A percentile compares a stretch with the other conserved stretches of the same genome.
phyloP scores from a whole-genome alignment of 139 green algal species.

The Closterium sp. region DNA sequence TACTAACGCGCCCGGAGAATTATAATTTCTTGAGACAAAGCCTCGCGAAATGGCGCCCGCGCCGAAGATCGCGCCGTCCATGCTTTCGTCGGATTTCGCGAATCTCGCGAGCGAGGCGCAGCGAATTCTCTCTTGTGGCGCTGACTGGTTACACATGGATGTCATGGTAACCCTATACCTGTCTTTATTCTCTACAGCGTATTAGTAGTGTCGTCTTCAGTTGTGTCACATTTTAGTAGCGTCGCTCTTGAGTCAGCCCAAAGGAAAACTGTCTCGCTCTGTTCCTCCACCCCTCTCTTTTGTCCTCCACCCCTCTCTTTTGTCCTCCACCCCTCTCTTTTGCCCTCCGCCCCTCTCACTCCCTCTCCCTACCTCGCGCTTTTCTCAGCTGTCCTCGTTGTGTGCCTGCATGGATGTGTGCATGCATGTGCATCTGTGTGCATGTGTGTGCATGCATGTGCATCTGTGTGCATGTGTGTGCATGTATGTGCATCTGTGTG shows the following conservation, averaged over 20 bases:
- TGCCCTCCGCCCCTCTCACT: background rate
- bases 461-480: background rate
- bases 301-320: background rate
- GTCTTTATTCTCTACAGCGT: constrained; percentile 34
- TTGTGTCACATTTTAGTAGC: too few relatives aligned
- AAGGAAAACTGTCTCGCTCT: too few relatives aligned
- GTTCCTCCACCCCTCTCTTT: background rate
- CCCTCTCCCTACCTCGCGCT: background rate
- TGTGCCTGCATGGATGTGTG: background rate
- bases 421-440: background rate
- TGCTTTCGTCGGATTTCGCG: constrained; percentile 84
- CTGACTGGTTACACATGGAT: constrained; percentile 79
- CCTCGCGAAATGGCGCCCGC: background rate
- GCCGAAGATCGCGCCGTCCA: constrained; percentile 72
- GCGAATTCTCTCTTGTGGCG: constrained; percentile 68
- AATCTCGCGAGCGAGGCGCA: constrained; percentile 70
- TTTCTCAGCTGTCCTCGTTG: background rate
- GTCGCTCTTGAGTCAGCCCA: too few relatives aligned
- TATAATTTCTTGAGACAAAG: background rate
- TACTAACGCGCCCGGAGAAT: background rate
- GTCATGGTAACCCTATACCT: constrained; percentile 55
- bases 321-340: background rate
- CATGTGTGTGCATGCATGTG: background rate
- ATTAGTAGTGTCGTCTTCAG: too few relatives aligned
- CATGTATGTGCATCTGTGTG: background rate